phyloP scores from a whole-genome alignment of 2,329 filamentous ascomycete genomes.

The Hymenotorrendiella dingleyae region DNA sequence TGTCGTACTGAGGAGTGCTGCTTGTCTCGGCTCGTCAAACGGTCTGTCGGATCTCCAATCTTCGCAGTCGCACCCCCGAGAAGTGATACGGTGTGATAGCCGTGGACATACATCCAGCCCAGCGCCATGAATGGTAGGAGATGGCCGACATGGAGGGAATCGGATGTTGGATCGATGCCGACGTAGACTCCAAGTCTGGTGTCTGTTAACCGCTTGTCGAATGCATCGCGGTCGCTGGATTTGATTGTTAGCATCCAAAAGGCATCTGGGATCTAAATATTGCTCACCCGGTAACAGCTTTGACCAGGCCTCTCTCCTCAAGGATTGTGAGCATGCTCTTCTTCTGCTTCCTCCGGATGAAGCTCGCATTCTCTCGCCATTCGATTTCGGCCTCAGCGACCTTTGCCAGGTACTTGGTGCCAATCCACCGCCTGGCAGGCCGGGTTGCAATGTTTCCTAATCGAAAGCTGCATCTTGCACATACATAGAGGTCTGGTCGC shows the following conservation, averaged over 20 bases:
- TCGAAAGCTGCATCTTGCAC: slow-evolving; percentile 27
- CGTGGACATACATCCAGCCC: slow-evolving; percentile 78
- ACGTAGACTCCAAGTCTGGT: slow-evolving; percentile 71
- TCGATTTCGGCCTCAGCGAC: slow-evolving; percentile 27
- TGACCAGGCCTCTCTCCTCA: slow-evolving; percentile 66
- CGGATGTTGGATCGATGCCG: slow-evolving; percentile 75
- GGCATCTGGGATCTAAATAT: not conserved
- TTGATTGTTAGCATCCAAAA: slow-evolving; percentile 8
- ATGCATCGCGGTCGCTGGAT: slow-evolving; percentile 36
- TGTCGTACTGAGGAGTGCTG: slow-evolving; percentile 46
- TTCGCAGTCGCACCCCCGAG: slow-evolving; percentile 70
- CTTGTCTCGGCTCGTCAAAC: slow-evolving; percentile 54
- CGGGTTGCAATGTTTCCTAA: slow-evolving; percentile 13
- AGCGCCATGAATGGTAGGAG: slow-evolving; percentile 76
- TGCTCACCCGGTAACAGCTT: slow-evolving; percentile 68
- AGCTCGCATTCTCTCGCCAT: slow-evolving; percentile 43
- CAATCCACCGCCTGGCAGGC: slow-evolving; percentile 23
- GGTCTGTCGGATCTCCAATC: slow-evolving; percentile 72
- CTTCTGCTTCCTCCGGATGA: slow-evolving; percentile 44
- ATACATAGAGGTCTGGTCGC: slow-evolving; percentile 24
- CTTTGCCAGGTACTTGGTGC: slow-evolving; percentile 32
- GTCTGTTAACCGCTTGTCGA: slow-evolving; percentile 57
- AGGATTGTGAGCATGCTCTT: slow-evolving; percentile 57
- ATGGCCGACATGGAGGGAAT: slow-evolving; percentile 75
- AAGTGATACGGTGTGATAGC: slow-evolving; percentile 61